Percentiles rank a stretch among this genome's conserved stretches.
These are phyloP conservation scores for Rehmannia glutinosa DNA, from an alignment of 257 asterid species.

Conservation along the genomic window DNA sequence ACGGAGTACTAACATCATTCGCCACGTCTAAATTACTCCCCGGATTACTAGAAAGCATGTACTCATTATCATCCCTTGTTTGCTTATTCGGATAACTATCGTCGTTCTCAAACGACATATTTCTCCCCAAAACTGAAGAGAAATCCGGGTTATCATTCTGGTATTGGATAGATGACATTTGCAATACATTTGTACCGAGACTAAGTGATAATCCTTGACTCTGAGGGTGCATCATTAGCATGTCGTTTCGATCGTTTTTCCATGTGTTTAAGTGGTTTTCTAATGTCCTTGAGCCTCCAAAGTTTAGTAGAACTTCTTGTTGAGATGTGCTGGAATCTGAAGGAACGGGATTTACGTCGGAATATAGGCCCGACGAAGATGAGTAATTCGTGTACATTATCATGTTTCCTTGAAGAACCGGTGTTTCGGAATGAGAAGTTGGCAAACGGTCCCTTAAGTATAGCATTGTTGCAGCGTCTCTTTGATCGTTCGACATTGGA, in stretches of 20 bases:
- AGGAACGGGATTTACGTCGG: slow-evolving; percentile 23
- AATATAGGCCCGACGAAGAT: slow-evolving; percentile 38
- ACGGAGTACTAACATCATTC: slow-evolving; percentile 33
- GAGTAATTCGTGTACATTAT: slow-evolving; percentile 64
- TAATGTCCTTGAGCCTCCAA: slow-evolving; percentile 37
- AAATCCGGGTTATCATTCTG: slow-evolving; percentile 34
- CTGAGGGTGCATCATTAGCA: slow-evolving; percentile 42
- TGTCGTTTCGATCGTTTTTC: slow-evolving; percentile 44
- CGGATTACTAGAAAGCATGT: slow-evolving; percentile 28
- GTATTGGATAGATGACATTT: slow-evolving; percentile 37
- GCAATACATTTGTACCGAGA: slow-evolving; percentile 56
- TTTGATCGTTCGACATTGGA: slow-evolving; percentile 51
- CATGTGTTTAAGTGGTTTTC: slow-evolving; percentile 52
- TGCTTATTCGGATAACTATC: slow-evolving; percentile 42
- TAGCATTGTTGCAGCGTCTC: slow-evolving; percentile 47
- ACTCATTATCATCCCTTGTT: slow-evolving; percentile 27
- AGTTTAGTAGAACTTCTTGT: slow-evolving; percentile 39
- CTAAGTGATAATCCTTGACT: slow-evolving; percentile 80
- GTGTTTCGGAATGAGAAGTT: slow-evolving; percentile 45
- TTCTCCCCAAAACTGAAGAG: slow-evolving; percentile 35
- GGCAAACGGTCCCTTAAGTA: slow-evolving; percentile 53
- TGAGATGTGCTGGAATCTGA: slow-evolving; percentile 42
- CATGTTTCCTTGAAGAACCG: slow-evolving; percentile 36
- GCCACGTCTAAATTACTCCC: slow-evolving; percentile 24
- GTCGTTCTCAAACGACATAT: slow-evolving; percentile 31